Base-by-base conservation (phyloP, 768 basidiomycete species). In the Cystofilobasidium bisporidii region DNA sequence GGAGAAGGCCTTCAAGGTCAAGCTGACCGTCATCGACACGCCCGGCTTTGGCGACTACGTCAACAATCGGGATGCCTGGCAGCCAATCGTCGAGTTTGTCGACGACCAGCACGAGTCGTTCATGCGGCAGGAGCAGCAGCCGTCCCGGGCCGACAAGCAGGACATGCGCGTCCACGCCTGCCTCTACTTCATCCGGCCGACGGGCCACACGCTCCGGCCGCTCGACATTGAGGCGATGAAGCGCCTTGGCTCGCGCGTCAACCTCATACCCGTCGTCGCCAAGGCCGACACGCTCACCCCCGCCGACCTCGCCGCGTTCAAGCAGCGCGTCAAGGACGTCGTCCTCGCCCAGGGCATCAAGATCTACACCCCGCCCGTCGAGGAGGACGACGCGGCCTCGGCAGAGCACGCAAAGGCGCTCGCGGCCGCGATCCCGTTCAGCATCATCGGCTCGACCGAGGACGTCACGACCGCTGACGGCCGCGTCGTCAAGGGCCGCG, bases 201-300 rank as follows among this genome's bases (percentile, higher is more conserved):
- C 92, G 0, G 96, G 96, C 33, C 91, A 96, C 78, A 90, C 93
- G 93, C 80, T 98, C 72, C 98, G 97, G 79, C 96, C 96, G 26
- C 83, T 99, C 57, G 96, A 99, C 76, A 93, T 99, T 72, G 96
- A 98, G 79, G 92, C 97, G 77, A 99, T 99, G 96, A 98, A 97
- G 81, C 89, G 92, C 67, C 86, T 99, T 24, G 94, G 96, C 45
- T 93, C 93, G 58, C 87, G 96, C 72, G 96, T 97, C 77, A 96
- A 99, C 78, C 83, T 99, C 69, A 97, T 99, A 72, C 96, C 96
- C 8, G 92, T 98, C 73, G 82, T 99, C 63, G 91, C 96, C 65
- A 98, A 97, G 79, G 94, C 96, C 28, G 96, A 98, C 75, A 99
- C 96, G 1, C 82, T 99, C 70, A 97, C 92, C 0, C 93, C 94